Conservation (phyloP, 1,284 basidiomycete species). For the Tilletia caries region DNA sequence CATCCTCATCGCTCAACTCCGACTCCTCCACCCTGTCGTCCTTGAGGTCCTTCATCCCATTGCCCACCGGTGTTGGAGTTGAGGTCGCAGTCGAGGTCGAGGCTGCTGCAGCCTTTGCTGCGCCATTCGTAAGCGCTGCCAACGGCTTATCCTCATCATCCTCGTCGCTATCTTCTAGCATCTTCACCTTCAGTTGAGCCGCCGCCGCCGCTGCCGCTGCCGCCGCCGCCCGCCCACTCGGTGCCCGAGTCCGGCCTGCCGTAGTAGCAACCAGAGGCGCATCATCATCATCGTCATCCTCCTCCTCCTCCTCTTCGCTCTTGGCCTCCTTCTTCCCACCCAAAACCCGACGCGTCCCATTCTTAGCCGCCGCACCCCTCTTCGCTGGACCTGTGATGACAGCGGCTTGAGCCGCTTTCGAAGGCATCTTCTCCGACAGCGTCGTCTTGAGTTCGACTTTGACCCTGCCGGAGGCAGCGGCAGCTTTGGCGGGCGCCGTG, state of each 20-base stretch:
- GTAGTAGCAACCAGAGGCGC: constrained; percentile 9
- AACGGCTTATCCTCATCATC: constrained; percentile 21
- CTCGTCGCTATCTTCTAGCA: constrained; percentile 13
- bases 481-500: constrained; percentile 29
- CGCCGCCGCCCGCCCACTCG: background rate
- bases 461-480: constrained; percentile 19
- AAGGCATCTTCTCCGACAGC: constrained; percentile 18
- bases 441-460: constrained; percentile 9
- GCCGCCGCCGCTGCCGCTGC: background rate
- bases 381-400: constrained; percentile 10
- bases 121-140: background rate
- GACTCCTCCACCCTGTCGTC: background rate
- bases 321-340: constrained; percentile 24
- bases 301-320: constrained; percentile 3
- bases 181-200: background rate
- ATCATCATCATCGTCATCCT: constrained; percentile 26
- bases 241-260: background rate
- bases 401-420: constrained; percentile 6
- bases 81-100: background rate
- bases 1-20: background rate
- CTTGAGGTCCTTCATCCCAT: constrained; percentile 1
- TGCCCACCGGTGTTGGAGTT: background rate
- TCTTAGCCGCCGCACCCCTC: constrained; percentile 19
- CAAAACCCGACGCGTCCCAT: constrained; percentile 22
- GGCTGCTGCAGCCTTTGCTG: background rate